Percentiles rank a stretch among this genome's conserved stretches.
Conservation (phyloP, 2,329 filamentous ascomycete species). For the Trichophyton equinum region DNA sequence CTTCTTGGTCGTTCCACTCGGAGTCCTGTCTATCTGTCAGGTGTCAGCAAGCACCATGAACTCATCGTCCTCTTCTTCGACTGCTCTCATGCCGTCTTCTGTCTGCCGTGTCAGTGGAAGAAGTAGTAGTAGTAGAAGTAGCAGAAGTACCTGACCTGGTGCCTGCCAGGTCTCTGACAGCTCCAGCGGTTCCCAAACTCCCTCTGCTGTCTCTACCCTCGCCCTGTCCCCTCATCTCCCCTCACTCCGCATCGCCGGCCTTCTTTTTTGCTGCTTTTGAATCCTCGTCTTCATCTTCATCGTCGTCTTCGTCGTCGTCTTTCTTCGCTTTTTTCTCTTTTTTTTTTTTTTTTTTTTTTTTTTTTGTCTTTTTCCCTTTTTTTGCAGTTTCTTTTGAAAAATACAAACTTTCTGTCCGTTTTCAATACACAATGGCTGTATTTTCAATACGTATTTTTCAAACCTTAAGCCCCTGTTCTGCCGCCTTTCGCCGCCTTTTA, state of each 20-base stretch:
- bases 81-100: neutral
- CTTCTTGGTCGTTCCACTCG: neutral
- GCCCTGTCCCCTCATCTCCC: neutral
- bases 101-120: neutral
- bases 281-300: neutral
- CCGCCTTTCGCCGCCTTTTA: conserved; percentile 7
- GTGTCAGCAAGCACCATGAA: neutral
- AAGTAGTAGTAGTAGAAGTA: no score
- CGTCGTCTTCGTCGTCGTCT: neutral
- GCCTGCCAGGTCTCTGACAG: neutral
- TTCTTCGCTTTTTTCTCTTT: neutral
- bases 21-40: neutral
- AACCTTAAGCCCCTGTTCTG: neutral
- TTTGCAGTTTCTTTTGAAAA: conserved; percentile 3
- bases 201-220: neutral
- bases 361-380: conserved; percentile 5
- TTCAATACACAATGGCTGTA: neutral
- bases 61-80: neutral
- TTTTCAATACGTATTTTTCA: conserved; percentile 5
- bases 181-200: neutral
- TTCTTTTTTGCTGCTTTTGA: neutral
- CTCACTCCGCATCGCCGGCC: neutral
- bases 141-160: neutral
- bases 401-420: neutral
- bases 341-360: conserved; percentile 12